Evolutionary conservation across 176 grass and related monocot genomes (phyloP), one percentile per base, ranked within the genome.

Genomic region (Tuctoria greenei): DNA sequence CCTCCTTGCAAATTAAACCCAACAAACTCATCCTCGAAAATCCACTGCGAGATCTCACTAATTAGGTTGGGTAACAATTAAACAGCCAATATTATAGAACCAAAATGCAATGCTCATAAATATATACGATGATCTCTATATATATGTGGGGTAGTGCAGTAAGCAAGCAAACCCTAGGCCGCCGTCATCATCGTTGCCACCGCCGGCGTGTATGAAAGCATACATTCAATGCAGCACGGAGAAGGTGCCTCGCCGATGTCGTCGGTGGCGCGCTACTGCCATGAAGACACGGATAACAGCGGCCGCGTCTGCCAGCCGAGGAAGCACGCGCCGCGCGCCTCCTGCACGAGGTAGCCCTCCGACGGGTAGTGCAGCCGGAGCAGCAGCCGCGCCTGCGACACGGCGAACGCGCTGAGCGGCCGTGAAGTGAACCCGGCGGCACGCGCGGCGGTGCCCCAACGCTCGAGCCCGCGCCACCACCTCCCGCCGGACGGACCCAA

Each of bases 281-380:
- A 99, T n/a, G 95, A 84, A 55, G 95, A 99, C n/a, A 99, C 91
- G n/a, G 91, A 99, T 47, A 95, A 87, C 79, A 95, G 79, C 36
- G 95, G 79, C 39, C 91, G 84, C 35, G 76, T 82, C 83, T 99
- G 91, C 95, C 95, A 99, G 1, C 91, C 95, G 51, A 99, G 86
- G 73, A 92, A 90, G 82, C 90, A 88, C 6, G 88, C 84, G 18
- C 90, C 95, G 36, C 82, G 88, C 24, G 75, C 79, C 83, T 92
- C 88, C 83, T 99, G 89, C 46, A 99, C 81, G 44, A 86, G 82
- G 73, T 99, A 99, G 4, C 95, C 95, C 41, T 99, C 95, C 26
- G 95, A 99, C 0, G 95, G 95, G 85, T 99, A 99, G 74, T 99
- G 92, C 69, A 99, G 79, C n/a, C 95, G 91, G 25, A 99, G 95